phyloP scores from a whole-genome alignment of 495 filamentous ascomycete genomes.

The Apodospora peruviana region DNA sequence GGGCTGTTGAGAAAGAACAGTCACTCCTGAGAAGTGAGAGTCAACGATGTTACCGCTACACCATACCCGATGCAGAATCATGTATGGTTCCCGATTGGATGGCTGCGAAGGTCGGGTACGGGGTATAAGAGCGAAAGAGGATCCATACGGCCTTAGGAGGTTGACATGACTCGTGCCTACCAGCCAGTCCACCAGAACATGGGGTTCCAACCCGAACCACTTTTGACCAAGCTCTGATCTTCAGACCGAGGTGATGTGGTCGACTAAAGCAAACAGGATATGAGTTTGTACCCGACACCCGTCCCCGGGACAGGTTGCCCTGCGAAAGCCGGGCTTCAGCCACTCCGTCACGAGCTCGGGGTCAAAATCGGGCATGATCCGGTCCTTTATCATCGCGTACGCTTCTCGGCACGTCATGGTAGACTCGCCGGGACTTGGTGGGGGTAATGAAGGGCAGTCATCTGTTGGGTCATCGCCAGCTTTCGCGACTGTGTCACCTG shows the following conservation, averaged over 20 bases:
- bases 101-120: too few relatives aligned
- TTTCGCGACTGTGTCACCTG: not conserved
- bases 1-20: not conserved
- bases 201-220: not conserved
- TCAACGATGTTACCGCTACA: not conserved
- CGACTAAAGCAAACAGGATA: slow-evolving; percentile 21
- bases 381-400: slow-evolving; percentile 15
- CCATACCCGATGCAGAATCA: too few relatives aligned
- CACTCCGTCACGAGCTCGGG: slow-evolving; percentile 12
- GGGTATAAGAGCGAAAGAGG: not conserved
- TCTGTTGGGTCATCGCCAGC: not conserved
- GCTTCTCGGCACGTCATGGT: slow-evolving; percentile 23
- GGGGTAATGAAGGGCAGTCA: slow-evolving; percentile 11
- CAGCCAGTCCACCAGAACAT: not conserved
- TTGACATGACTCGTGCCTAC: not conserved
- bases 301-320: slow-evolving; percentile 12
- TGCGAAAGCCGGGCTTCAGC: slow-evolving; percentile 17
- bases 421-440: slow-evolving; percentile 17
- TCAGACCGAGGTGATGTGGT: slow-evolving; percentile 13
- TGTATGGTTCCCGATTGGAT: too few relatives aligned
- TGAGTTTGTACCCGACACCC: slow-evolving; percentile 25
- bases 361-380: slow-evolving; percentile 11
- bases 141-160: not conserved
- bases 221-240: not conserved
- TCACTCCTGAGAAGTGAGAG: too few relatives aligned